Conservation (phyloP, 2,329 filamentous ascomycete genomes). For the Corynespora cassiicola region DNA sequence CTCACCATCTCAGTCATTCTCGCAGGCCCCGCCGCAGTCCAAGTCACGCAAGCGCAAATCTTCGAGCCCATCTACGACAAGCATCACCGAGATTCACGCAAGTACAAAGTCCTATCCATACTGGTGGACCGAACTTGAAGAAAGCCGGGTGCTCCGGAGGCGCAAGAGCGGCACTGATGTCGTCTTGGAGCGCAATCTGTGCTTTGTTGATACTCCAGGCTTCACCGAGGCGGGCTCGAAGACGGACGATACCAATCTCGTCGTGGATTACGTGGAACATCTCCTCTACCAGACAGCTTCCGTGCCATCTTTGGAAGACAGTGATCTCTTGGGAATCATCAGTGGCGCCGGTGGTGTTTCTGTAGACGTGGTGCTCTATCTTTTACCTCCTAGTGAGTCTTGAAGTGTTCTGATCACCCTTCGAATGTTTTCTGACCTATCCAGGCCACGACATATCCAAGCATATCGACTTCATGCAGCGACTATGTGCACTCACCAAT, state of each 20-base stretch:
- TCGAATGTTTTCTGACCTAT: no score
- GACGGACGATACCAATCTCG: slow-evolving; percentile 32
- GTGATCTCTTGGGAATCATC: slow-evolving; percentile 77
- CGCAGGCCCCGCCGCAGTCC: slow-evolving; percentile 28
- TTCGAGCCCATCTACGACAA: slow-evolving; percentile 25
- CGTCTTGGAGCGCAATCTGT: slow-evolving; percentile 88
- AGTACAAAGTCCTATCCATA: slow-evolving; percentile 72
- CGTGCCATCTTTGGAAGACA: slow-evolving; percentile 68
- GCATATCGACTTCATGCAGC: slow-evolving; percentile 75
- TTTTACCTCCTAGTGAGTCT: slow-evolving; percentile 73
- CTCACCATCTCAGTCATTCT: slow-evolving; percentile 32
- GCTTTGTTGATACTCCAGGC: slow-evolving; percentile 86
- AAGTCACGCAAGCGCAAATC: slow-evolving; percentile 33
- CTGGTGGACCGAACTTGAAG: slow-evolving; percentile 86
- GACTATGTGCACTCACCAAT: slow-evolving; percentile 77
- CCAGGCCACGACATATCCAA: slow-evolving; percentile 50
- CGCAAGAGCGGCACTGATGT: slow-evolving; percentile 74
- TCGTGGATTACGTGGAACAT: slow-evolving; percentile 74
- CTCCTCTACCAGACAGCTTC: slow-evolving; percentile 69
- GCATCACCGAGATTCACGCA: slow-evolving; percentile 51
- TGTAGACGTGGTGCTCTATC: slow-evolving; percentile 84
- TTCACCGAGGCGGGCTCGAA: slow-evolving; percentile 55
- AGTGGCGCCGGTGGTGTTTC: slow-evolving; percentile 83
- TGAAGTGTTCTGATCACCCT: no score
- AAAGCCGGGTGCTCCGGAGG: slow-evolving; percentile 64